phyloP scores from a whole-genome alignment of 2,329 filamentous ascomycete species.

The Aspergillus sp. region DNA sequence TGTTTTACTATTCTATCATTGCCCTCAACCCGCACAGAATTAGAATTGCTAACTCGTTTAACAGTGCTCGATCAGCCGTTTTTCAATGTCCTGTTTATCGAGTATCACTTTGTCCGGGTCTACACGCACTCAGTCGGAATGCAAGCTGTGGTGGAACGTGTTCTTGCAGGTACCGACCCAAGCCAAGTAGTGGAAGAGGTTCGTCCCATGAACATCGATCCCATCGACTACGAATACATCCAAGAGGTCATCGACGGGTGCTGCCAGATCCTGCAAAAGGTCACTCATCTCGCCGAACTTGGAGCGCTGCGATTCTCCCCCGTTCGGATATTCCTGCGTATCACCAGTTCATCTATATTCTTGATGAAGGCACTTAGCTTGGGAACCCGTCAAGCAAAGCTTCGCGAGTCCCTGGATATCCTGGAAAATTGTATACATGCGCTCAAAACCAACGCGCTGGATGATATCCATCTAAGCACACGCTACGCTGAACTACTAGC shows the following conservation, averaged over 20 bases:
- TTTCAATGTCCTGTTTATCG: conserved; percentile 49
- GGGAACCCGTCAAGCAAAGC: conserved; percentile 45
- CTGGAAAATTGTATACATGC: conserved; percentile 46
- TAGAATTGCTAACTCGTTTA: neutral
- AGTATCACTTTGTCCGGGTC: conserved; percentile 46
- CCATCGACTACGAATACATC: conserved; percentile 52
- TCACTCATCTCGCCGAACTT: conserved; percentile 44
- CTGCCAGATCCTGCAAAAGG: conserved; percentile 48
- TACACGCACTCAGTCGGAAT: conserved; percentile 47
- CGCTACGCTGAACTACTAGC: conserved; percentile 49
- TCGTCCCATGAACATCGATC: conserved; percentile 41
- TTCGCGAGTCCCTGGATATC: conserved; percentile 45
- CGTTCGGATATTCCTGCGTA: conserved; percentile 50
- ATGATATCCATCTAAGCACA: conserved; percentile 50
- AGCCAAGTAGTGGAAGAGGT: conserved; percentile 29
- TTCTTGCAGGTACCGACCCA: conserved; percentile 32
- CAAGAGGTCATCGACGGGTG: conserved; percentile 53
- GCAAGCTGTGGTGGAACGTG: conserved; percentile 54
- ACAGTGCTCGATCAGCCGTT: conserved; percentile 28
- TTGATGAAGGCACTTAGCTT: conserved; percentile 49
- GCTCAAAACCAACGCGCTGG: conserved; percentile 44
- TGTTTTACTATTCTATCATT: neutral
- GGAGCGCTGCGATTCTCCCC: conserved; percentile 48
- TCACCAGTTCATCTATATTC: conserved; percentile 53
- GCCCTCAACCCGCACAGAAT: neutral